A percentile compares a stretch with the other conserved stretches of the same genome.
Conservation (phyloP, 2,329 filamentous ascomycete genomes). For the Lecanicillium sp. region DNA sequence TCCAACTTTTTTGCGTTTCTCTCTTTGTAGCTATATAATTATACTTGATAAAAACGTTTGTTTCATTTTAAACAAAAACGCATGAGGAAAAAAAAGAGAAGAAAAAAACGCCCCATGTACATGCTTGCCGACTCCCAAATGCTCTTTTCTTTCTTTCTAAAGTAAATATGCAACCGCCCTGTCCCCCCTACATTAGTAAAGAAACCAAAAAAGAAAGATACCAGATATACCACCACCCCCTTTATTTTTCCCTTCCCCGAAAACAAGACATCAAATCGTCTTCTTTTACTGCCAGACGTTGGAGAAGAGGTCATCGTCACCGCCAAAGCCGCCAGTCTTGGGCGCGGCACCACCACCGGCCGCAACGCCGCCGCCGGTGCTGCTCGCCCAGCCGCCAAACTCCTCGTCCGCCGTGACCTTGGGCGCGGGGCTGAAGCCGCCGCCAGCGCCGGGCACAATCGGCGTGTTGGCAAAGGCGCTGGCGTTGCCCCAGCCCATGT, state of each 20-base stretch:
- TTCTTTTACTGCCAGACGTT: conserved; percentile 79
- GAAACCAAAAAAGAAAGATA: neutral
- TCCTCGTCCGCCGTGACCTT: conserved; percentile 86
- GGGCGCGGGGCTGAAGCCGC: conserved; percentile 58
- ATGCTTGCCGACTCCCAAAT: conserved; percentile 11
- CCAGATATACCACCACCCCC: no score
- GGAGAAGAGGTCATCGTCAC: conserved; percentile 82
- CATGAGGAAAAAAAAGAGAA: no score
- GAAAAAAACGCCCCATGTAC: conserved; percentile 11
- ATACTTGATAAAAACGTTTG: conserved; percentile 6
- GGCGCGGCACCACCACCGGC: conserved; percentile 34
- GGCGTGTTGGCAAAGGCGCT: conserved; percentile 51
- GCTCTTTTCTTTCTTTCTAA: neutral
- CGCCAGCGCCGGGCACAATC: conserved; percentile 55
- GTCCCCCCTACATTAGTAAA: no score
- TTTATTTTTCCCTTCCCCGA: no score
- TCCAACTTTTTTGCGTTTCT: neutral
- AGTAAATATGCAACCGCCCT: no score
- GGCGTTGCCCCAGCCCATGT: conserved; percentile 54
- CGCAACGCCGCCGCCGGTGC: conserved; percentile 36
- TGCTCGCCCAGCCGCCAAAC: conserved; percentile 90
- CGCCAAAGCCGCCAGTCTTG: conserved; percentile 57
- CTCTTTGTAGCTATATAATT: conserved; percentile 3
- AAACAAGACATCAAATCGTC: no score
- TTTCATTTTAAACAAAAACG: no score